Conservation (phyloP, 352 stramenopile genomes). For the Pythium plurisporium region DNA sequence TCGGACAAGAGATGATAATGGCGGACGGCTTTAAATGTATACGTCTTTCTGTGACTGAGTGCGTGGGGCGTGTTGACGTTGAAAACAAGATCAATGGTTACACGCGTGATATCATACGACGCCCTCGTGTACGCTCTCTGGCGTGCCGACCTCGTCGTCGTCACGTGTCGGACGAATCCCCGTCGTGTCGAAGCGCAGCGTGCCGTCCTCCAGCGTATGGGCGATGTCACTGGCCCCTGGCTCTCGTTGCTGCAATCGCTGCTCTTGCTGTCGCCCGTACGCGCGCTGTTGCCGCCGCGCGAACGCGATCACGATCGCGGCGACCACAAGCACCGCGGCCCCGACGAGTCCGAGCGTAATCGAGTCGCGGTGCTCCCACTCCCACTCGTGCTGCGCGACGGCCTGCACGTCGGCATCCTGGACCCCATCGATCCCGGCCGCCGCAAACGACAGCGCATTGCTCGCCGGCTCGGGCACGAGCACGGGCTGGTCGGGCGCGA, state of each 20-base stretch:
- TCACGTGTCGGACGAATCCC: neutral
- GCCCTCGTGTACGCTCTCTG: constrained; percentile 14
- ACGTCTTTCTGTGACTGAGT: neutral
- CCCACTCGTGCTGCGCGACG: neutral
- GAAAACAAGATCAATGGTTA: neutral
- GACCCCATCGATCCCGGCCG: neutral
- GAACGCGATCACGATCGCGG: constrained; percentile 14
- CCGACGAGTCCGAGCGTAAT: constrained; percentile 12
- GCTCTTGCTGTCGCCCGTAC: constrained; percentile 9
- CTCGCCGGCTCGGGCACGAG: constrained; percentile 2
- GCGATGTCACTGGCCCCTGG: neutral
- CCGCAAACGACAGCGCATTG: neutral
- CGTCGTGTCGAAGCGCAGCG: neutral
- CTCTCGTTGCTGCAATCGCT: neutral
- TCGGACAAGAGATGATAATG: constrained; percentile 1
- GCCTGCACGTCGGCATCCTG: neutral
- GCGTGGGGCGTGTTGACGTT: neutral
- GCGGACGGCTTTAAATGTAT: neutral
- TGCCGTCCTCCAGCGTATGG: neutral
- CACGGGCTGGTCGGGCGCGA: constrained; percentile 17
- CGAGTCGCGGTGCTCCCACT: constrained; percentile 15
- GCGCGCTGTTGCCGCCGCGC: constrained; percentile 20
- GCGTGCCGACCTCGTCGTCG: constrained; percentile 9
- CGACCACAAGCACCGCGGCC: constrained; percentile 9
- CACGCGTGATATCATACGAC: constrained; percentile 15